Evolutionary conservation across 768 basidiomycete species (phyloP).

Genomic region (Xerocomellus chrysenteron): DNA sequence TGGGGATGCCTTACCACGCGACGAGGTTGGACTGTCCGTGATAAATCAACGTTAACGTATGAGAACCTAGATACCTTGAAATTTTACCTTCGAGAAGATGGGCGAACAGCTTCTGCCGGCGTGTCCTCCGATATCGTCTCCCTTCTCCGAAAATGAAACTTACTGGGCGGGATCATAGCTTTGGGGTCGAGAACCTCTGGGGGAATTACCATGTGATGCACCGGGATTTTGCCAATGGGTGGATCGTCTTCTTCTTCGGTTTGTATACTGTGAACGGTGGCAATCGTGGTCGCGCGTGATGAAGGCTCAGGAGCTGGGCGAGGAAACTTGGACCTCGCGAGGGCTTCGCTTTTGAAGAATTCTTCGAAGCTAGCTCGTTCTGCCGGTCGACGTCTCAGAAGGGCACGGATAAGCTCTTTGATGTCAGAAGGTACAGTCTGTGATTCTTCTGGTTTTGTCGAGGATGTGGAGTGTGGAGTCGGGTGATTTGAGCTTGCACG

Average conservation of each 20-base stretch:
- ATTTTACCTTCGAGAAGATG: slow-evolving; percentile 23
- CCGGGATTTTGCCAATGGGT: slow-evolving; percentile 52
- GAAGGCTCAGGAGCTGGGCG: slow-evolving; percentile 37
- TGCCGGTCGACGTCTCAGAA: slow-evolving; percentile 80
- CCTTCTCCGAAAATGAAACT: slow-evolving; percentile 64
- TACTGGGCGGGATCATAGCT: slow-evolving; percentile 80
- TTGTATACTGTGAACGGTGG: slow-evolving; percentile 16
- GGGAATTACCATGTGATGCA: slow-evolving; percentile 70
- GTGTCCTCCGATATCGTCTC: slow-evolving; percentile 19
- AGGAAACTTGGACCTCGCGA: slow-evolving; percentile 77
- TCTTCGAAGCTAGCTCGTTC: slow-evolving; percentile 90
- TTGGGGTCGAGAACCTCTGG: slow-evolving; percentile 79
- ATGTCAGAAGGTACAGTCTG: slow-evolving; percentile 73
- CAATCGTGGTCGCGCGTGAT: slow-evolving; percentile 9
- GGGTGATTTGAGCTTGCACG: slow-evolving; percentile 39
- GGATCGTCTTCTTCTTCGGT: slow-evolving; percentile 33
- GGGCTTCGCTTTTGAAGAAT: slow-evolving; percentile 81
- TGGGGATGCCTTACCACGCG: slow-evolving; percentile 18
- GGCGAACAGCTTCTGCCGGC: not conserved
- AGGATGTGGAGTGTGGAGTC: slow-evolving; percentile 14
- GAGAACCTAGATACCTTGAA: not conserved
- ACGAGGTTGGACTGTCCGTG: slow-evolving; percentile 13
- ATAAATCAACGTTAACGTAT: not conserved
- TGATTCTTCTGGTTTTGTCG: slow-evolving; percentile 44
- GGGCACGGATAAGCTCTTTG: slow-evolving; percentile 80